Evolutionary conservation across 306 rosid genomes (phyloP), one percentile per base, ranked within the genome.

Genomic region (Arachis stenosperma): DNA sequence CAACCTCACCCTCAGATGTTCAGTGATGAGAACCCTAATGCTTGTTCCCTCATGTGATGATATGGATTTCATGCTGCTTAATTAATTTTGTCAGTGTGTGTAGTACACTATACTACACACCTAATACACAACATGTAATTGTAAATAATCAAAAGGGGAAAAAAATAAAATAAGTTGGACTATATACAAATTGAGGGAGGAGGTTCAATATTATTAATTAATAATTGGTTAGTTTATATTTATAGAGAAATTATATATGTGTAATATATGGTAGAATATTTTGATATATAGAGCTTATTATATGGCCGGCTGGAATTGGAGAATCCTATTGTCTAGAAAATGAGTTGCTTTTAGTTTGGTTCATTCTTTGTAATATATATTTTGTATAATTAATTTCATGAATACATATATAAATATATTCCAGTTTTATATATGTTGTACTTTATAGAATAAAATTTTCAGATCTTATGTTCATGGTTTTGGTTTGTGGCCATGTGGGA

Each of bases 1-100:
- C 15, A 52, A 1, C 81, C 84, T 42, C 84, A 81, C 2, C 90
- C 94, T 8, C 91, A 83, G 71, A 83, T 83, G 84, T 83, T 83
- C 59, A 83, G 96, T 65, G 99, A 94, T 61, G 99, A 94, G 84
- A 94, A 94, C 62, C 99, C 99, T 1, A 91, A 94, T 57, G 89
- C 84, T 5, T 94, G 99, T 75, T 85, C 96, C 13, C 6, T 94
- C n/a, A 91, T 94, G 98, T 94, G 95, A 90, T 52, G 9, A 50
- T 15, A 11, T 12, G 15, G 13, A 11, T 50, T 50, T 50, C 15
- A 50, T 50, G 8, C 4, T 4, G 15, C 6, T 13, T 50, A 50
- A 50, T 13, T 50, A 50, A 50, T 74, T 72, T 73, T 66, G 70
- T 33, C 37, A 61, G 5, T 8, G 61, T 60, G 17, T 50, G 30